Evolutionary conservation across 1,284 basidiomycete species (phyloP), one percentile per base, ranked within the genome.

Genomic region (Amylostereum chailletii): DNA sequence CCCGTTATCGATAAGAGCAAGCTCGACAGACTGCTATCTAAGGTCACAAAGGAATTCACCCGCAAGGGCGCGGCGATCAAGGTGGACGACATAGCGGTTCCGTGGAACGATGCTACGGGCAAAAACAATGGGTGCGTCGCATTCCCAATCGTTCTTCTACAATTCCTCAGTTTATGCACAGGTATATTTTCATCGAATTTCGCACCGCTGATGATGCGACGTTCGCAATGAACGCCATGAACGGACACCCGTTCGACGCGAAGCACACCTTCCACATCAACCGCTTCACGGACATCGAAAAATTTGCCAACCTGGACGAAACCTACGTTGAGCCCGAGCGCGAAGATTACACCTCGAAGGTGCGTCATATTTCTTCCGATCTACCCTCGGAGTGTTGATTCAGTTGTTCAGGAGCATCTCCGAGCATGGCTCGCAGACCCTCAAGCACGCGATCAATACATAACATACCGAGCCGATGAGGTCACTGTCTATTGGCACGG

Each of bases 401-500:
- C 5, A 50, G 11, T 37, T 46, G 40, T 46, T 11, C 59, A 95
- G 89, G 94, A 98, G 66, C 94, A 99, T 71, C 77, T 97, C 51
- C 83, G 92, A 53, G 88, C 90, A 50, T 99, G 95, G 95, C 79
- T 99, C 51, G 89, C 86, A 33, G 96, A 99, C 69, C 73, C 82
- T 36, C 81, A 86, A 65, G 93, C 94, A 30, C 88, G 96, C 54
- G 96, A 99, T 67, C 96, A 99, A 68, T 94, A 94, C 71, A 84
- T 92, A 53, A 94, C 92, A 46, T 96, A 96, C 70, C 84, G 90
- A 47, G 90, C 88, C 51, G 89, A 95, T 62, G 90, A 95, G 55
- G 92, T 97, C 52, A 80, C 87, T 59, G 83, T 99, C 56, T 77
- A 83, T 58, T 99, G 94, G 95, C 93, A 97, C 63, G 90, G 90